Conservation (phyloP, 441 rosid genomes). For the Caryocar brasiliense region DNA sequence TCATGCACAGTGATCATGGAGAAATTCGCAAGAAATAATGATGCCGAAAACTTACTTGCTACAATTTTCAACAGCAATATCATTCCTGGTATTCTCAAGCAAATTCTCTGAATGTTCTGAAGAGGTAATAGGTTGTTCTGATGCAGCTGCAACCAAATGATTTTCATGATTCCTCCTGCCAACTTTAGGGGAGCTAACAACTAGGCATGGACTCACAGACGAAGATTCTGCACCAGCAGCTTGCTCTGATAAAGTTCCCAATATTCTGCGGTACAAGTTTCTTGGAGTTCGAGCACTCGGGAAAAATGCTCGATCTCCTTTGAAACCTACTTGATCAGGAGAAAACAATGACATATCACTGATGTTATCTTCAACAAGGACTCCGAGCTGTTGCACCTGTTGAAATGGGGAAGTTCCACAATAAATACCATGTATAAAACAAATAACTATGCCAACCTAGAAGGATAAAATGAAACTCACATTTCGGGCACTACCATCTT, state of each 20-base stretch:
- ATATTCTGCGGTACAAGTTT: conserved; percentile 32
- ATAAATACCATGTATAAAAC: neutral
- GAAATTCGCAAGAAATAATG: conserved; percentile 1
- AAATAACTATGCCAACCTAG: neutral
- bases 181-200: conserved; percentile 42
- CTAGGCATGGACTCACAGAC: conserved; percentile 38
- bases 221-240: conserved; percentile 38
- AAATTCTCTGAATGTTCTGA: conserved; percentile 30
- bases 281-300: conserved; percentile 38
- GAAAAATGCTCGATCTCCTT: conserved; percentile 23
- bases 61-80: conserved; percentile 36
- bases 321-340: conserved; percentile 49
- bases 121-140: conserved; percentile 30
- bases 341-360: conserved; percentile 46
- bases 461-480: too few relatives aligned
- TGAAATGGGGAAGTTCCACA: neutral
- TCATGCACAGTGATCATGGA: neutral
- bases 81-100: conserved; percentile 28
- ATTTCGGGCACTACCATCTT: conserved; percentile 18
- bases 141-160: conserved; percentile 24
- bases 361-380: conserved; percentile 45
- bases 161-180: conserved; percentile 35
- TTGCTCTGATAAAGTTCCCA: conserved; percentile 34
- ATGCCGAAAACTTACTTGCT: conserved; percentile 44
- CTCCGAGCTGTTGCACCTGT: conserved; percentile 44